Base-by-base conservation (phyloP, 2,329 filamentous ascomycete genomes). In the Fusarium nurragi region DNA sequence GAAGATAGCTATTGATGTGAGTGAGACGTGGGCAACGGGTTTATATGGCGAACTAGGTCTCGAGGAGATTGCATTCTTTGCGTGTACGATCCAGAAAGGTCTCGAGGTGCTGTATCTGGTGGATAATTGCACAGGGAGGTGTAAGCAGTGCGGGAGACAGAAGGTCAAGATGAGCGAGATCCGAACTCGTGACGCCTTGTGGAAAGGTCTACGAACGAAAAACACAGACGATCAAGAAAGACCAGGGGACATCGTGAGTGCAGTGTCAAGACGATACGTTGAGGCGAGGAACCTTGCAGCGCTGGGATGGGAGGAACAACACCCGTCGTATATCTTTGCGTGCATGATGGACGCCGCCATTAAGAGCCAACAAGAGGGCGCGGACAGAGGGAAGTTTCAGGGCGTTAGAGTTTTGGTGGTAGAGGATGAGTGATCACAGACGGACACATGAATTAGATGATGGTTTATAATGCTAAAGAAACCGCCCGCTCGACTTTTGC, bases 101-200 rank as follows among this genome's bases (percentile, higher is more conserved):
- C 51, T 76, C 14, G 71, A 74, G 34, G 71, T 75, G 56, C 39
- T 77, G 41, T 77, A 76, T 26, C 56, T 77, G 8, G 73, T 77
- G 26, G 74, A 75, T 44, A 53, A 71, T 18, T 71, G 71, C 28
- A 48, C 63, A 3, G 72, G 72, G 22, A 64, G 72, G 3, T 74
- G 72, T 32, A 56, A 50, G 4, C 51, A 61, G 4, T 74, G 71
- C n/a, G 30, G 56, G 5, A 62, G 61, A 21, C 41, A 54, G 1
- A 40, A 53, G 6, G 13, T 56, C 34, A 62, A 37, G 11, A 52
- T 60, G 41, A 34, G 23, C 7, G 54, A 57, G 16, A 50, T 75
- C 10, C 62, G 66, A 41, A 48, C 18, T 0, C 65, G 59, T 4
- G 70, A 67, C 7, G 19, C 39, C 3, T 47, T 77, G 18, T 73